Conservation (phyloP, 257 asterid species). For the Salvia rosmarinus region DNA sequence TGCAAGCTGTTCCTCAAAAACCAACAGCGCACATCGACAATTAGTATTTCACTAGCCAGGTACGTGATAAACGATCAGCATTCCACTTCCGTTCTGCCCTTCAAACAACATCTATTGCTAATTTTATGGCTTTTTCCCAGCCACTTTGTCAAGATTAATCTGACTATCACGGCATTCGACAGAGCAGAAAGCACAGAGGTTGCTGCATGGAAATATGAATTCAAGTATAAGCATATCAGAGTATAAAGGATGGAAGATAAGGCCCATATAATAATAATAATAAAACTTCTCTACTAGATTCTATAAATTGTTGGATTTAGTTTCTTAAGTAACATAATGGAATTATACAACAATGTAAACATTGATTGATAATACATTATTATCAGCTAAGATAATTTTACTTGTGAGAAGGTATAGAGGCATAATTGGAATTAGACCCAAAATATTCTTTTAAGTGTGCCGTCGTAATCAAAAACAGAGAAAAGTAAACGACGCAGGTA, state of each 20-base stretch:
- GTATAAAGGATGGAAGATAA: neutral
- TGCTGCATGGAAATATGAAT: constrained; percentile 45
- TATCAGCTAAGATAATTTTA: neutral
- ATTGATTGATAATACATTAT: too few relatives aligned
- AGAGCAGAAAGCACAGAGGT: constrained; percentile 65
- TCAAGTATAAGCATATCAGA: constrained; percentile 20
- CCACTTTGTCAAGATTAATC: constrained; percentile 45
- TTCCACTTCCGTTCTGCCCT: constrained; percentile 31
- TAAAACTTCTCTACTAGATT: neutral
- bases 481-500: constrained; percentile 33
- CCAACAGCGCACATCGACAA: constrained; percentile 38
- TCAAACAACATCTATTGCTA: constrained; percentile 23
- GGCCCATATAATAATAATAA: neutral
- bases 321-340: neutral
- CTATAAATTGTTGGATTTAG: neutral
- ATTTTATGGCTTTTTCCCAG: constrained; percentile 31
- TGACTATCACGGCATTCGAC: constrained; percentile 55
- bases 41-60: constrained; percentile 29
- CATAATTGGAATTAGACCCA: constrained; percentile 8
- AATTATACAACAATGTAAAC: neutral
- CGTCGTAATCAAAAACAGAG: neutral
- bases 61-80: constrained; percentile 17
- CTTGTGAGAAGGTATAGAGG: neutral
- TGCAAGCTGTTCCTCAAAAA: constrained; percentile 43
- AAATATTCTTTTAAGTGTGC: neutral